Evolutionary conservation across 345 rosid species (phyloP).

Genomic region (Gossypium turneri): DNA sequence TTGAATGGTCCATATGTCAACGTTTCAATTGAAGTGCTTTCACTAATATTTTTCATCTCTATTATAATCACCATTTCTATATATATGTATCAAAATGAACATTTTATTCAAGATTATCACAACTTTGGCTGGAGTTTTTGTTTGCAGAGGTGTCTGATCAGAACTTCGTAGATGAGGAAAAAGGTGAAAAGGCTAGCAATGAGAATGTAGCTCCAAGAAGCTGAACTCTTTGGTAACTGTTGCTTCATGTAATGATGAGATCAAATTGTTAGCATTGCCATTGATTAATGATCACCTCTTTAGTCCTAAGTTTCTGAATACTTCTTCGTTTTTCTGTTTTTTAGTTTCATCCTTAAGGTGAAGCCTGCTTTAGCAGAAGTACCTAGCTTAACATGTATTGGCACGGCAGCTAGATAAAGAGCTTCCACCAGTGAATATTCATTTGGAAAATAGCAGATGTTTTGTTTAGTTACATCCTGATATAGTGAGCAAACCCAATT

Average conservation of each 20-base stretch:
- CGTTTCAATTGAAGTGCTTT: background rate
- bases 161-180: conserved; percentile 59
- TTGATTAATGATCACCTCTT: background rate
- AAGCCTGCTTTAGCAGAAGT: background rate
- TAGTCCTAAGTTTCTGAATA: background rate
- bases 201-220: conserved; percentile 34
- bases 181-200: conserved; percentile 27
- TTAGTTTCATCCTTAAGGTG: conserved; percentile 12
- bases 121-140: background rate
- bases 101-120: background rate
- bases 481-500: background rate
- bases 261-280: background rate
- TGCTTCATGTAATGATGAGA: conserved; percentile 40
- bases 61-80: background rate
- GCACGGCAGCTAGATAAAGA: background rate
- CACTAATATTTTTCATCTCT: background rate
- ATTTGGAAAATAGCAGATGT: background rate
- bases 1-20: background rate
- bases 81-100: background rate
- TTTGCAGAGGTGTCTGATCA: conserved; percentile 73
- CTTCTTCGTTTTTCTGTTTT: background rate
- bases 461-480: background rate
- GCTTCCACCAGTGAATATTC: background rate
- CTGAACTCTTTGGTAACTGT: conserved; percentile 23
- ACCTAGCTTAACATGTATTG: background rate